phyloP scores from a whole-genome alignment of 768 basidiomycete genomes.

The Macrolepiota fuliginosa region DNA sequence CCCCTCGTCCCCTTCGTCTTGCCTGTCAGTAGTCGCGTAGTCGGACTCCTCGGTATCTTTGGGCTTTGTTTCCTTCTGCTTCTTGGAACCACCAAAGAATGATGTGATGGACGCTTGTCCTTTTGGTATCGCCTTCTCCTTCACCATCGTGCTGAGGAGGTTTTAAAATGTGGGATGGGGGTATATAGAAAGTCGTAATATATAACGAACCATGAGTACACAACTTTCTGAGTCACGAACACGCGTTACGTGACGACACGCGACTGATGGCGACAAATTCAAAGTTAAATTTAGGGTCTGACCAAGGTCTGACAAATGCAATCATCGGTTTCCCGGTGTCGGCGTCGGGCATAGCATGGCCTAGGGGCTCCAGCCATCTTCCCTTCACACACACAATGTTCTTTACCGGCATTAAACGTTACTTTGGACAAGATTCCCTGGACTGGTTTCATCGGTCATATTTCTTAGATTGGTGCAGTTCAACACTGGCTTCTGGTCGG shows the following conservation, averaged over 20 bases:
- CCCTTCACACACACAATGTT: conserved; percentile 2
- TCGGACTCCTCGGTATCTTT: conserved; percentile 27
- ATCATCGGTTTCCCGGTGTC: no score
- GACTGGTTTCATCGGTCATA: conserved; percentile 47
- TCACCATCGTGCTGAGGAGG: conserved; percentile 41
- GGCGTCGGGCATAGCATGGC: background rate
- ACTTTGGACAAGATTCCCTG: conserved; percentile 36
- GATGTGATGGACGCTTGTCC: conserved; percentile 53
- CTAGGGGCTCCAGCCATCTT: background rate
- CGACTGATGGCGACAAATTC: background rate
- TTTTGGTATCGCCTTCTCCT: conserved; percentile 37
- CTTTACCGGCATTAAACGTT: conserved; percentile 18
- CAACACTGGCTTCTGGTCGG: no score
- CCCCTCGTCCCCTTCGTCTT: conserved; percentile 24
- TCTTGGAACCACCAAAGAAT: conserved; percentile 48
- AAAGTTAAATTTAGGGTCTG: background rate
- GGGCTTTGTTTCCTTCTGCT: conserved; percentile 19
- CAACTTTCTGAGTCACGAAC: background rate
- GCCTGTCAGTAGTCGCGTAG: conserved; percentile 22
- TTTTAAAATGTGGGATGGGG: conserved; percentile 17
- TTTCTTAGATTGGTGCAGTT: conserved; percentile 48
- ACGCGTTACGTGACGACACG: conserved; percentile 9
- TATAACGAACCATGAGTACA: background rate
- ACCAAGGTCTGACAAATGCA: background rate
- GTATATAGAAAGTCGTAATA: conserved; percentile 7